Base-by-base conservation (phyloP, 2,329 filamentous ascomycete genomes). In the Aureobasidium sp. region DNA sequence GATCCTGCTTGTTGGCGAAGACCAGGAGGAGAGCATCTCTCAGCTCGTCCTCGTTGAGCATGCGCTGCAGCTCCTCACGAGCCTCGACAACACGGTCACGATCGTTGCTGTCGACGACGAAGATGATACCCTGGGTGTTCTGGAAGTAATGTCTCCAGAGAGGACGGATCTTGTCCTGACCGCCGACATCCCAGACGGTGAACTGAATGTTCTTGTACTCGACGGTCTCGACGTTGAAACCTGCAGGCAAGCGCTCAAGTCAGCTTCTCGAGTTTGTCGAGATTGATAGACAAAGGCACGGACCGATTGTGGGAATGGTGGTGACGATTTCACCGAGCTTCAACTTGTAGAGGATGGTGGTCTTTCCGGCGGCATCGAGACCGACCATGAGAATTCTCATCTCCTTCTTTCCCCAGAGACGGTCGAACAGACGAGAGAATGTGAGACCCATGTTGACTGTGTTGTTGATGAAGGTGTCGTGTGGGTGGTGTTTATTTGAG, bases 151-250 rank as follows among this genome's bases (percentile, higher is more conserved):
- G 93, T 78, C 93, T 87, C 93, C 93, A 97, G 65, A 97, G 81
- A 66, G 93, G 93, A 68, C 93, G 85, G 73, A 97, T 97, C 87
- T 97, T 97, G 84, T 97, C 93, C 82, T 97, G 93, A 67, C 93
- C 93, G 77, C 93, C 93, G 64, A 97, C 93, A 81, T 97, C 93
- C 93, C 93, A 97, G 66, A 97, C 93, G 72, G 95, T 97, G 82
- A 97, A 97, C 79, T 97, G 95, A 78, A 97, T 92, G 77, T 97
- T 97, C 84, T 97, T 97, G 83, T 96, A 97, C 69, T 92, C 95
- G 71, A 97, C 92, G 5, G 92, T 96, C 83, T 97, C 93, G 77
- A 97, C 94, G 84, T 97, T 97, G 84, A 97, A 97, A 70, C 93
- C 79, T 80, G 69, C 55, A 46, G 47, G 48, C 37, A 4, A 12